Conservation (phyloP, 305 asterid species). For the Fraxinus sp. region DNA sequence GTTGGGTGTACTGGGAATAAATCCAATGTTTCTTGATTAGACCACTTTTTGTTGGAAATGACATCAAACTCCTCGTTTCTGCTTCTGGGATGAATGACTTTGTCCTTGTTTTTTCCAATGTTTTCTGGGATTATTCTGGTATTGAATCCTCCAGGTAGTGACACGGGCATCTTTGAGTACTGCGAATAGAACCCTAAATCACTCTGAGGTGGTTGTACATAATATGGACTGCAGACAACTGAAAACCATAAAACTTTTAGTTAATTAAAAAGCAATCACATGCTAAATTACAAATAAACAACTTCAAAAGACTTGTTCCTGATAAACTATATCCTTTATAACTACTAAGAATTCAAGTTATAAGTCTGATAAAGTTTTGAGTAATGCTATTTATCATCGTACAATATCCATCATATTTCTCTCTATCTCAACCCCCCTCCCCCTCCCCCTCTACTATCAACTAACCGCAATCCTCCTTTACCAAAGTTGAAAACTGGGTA, state of each 20-base stretch:
- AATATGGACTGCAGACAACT: constrained; percentile 63
- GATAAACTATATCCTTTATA: background rate
- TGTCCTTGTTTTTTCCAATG: constrained; percentile 11
- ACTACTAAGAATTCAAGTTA: background rate
- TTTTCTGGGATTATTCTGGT: constrained; percentile 31
- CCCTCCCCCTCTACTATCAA: no score
- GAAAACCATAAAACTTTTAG: background rate
- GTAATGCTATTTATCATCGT: no score
- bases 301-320: background rate
- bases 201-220: constrained; percentile 37
- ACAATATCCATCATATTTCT: no score
- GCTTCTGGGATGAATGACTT: constrained; percentile 2
- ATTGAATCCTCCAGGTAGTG: constrained; percentile 30
- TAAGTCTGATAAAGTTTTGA: background rate
- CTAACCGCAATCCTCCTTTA: background rate
- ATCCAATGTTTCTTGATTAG: constrained; percentile 65
- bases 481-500: background rate
- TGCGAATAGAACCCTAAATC: constrained; percentile 39
- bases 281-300: background rate
- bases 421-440: no score
- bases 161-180: constrained; percentile 40
- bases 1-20: constrained; percentile 79
- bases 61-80: background rate
- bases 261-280: background rate
- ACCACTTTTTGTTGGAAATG: background rate